These are phyloP conservation scores for Nelumbo lutea DNA, from an alignment of 164 flowering plant genomes.

Conservation along the genomic window DNA sequence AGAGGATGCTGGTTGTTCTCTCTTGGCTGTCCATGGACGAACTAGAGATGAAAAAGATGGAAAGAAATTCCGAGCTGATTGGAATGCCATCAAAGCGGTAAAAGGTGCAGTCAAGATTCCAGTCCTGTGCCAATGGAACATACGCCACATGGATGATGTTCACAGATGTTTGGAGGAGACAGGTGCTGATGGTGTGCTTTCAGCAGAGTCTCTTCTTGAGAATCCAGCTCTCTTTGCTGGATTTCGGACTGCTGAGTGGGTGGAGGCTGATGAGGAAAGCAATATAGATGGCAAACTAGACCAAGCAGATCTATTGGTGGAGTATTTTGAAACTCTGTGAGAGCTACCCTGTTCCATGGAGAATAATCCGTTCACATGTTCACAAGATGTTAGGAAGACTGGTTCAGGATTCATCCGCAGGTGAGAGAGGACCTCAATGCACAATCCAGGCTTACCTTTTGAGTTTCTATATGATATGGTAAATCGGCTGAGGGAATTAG, in stretches of 20 bases:
- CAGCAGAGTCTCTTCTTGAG: conserved; percentile 92
- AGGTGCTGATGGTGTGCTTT: conserved; percentile 88
- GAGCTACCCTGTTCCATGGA: conserved; percentile 89
- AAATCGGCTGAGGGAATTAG: conserved; percentile 57
- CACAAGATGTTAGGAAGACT: conserved; percentile 90
- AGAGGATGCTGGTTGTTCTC: conserved; percentile 97
- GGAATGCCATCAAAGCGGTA: conserved; percentile 77
- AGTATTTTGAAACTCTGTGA: conserved; percentile 80
- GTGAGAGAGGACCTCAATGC: conserved; percentile 77
- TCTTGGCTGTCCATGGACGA: conserved; percentile 94
- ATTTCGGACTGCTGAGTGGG: conserved; percentile 72
- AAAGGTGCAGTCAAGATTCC: conserved; percentile 74
- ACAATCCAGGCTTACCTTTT: conserved; percentile 65
- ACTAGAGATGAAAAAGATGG: conserved; percentile 91
- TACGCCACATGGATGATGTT: conserved; percentile 82
- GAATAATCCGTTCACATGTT: conserved; percentile 89
- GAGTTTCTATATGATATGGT: conserved; percentile 78
- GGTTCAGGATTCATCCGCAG: conserved; percentile 68
- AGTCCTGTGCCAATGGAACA: conserved; percentile 88
- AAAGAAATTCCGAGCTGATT: conserved; percentile 72
- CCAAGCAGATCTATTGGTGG: conserved; percentile 64
- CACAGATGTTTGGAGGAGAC: conserved; percentile 62
- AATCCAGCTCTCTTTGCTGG: conserved; percentile 97
- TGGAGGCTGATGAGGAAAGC: conserved; percentile 27
- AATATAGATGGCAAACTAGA: conserved; percentile 43